A percentile compares a stretch with the other conserved stretches of the same genome.
phyloP scores from a whole-genome alignment of 305 asterid genomes.

The Plantago coronopus region DNA sequence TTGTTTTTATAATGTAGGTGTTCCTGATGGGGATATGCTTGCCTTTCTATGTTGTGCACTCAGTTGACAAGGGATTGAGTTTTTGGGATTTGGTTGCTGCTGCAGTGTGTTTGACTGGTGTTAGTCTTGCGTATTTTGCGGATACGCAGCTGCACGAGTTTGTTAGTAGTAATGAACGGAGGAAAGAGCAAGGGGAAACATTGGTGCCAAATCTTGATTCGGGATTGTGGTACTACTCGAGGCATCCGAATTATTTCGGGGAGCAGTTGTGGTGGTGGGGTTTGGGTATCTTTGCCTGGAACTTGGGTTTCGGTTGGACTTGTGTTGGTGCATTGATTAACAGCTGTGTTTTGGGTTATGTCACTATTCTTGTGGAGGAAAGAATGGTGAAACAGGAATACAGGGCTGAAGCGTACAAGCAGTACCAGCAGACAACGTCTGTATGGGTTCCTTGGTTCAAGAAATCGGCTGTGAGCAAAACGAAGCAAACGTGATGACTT shows the following conservation, averaged over 20 bases:
- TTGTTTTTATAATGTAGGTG: slow-evolving; percentile 35
- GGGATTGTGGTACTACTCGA: slow-evolving; percentile 75
- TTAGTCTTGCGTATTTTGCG: slow-evolving; percentile 54
- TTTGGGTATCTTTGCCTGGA: slow-evolving; percentile 62
- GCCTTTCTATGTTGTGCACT: slow-evolving; percentile 68
- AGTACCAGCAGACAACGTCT: slow-evolving; percentile 64
- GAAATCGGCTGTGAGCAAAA: slow-evolving; percentile 35
- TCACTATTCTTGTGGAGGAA: slow-evolving; percentile 75
- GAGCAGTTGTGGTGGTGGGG: slow-evolving; percentile 99
- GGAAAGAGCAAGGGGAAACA: slow-evolving; percentile 45
- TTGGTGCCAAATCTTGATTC: slow-evolving; percentile 58
- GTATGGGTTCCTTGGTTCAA: slow-evolving; percentile 88
- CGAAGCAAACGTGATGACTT: slow-evolving; percentile 47
- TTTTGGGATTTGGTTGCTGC: slow-evolving; percentile 60
- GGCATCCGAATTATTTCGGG: slow-evolving; percentile 90
- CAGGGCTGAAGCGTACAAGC: slow-evolving; percentile 64
- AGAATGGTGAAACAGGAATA: slow-evolving; percentile 66
- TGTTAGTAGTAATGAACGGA: slow-evolving; percentile 42
- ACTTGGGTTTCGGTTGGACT: slow-evolving; percentile 55
- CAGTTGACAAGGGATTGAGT: slow-evolving; percentile 38
- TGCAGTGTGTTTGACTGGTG: slow-evolving; percentile 55
- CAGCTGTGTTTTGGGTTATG: slow-evolving; percentile 75
- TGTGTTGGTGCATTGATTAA: slow-evolving; percentile 67
- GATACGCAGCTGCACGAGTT: slow-evolving; percentile 74
- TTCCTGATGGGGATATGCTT: slow-evolving; percentile 75